Conservation (phyloP, 2,329 filamentous ascomycete genomes). For the Coniochaeta sp. region DNA sequence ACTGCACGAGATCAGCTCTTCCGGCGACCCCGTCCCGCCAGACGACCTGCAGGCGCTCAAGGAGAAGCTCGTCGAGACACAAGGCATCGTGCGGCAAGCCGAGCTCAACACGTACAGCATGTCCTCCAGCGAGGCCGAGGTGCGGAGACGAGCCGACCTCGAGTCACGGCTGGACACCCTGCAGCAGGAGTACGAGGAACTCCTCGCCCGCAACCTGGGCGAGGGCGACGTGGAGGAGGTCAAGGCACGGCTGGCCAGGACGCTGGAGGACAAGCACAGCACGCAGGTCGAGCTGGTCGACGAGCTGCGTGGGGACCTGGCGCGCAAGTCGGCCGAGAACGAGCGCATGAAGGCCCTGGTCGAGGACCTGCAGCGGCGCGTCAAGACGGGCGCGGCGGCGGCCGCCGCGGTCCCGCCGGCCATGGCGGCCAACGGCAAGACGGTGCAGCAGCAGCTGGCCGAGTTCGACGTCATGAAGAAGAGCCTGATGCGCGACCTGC, state of each 20-base stretch:
- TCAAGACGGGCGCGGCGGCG: slow-evolving; percentile 51
- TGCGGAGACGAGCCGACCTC: slow-evolving; percentile 65
- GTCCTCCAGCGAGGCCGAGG: slow-evolving; percentile 54
- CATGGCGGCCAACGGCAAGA: slow-evolving; percentile 74
- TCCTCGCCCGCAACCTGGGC: slow-evolving; percentile 71
- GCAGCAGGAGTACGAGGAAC: slow-evolving; percentile 76
- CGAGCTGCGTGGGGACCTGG: slow-evolving; percentile 68
- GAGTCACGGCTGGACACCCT: slow-evolving; percentile 67
- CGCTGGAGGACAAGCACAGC: slow-evolving; percentile 68
- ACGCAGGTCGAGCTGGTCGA: slow-evolving; percentile 66
- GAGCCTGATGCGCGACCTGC: slow-evolving; percentile 94
- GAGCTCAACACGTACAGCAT: slow-evolving; percentile 75
- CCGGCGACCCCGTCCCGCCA: slow-evolving; percentile 71
- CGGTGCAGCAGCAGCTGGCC: slow-evolving; percentile 92
- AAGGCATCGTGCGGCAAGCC: slow-evolving; percentile 86
- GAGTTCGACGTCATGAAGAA: slow-evolving; percentile 99
- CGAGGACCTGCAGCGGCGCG: slow-evolving; percentile 67
- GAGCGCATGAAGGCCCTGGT: slow-evolving; percentile 72
- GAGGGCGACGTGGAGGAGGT: slow-evolving; percentile 78
- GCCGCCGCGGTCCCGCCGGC: slow-evolving; percentile 27
- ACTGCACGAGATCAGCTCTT: slow-evolving; percentile 66
- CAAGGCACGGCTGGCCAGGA: slow-evolving; percentile 69
- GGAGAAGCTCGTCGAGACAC: slow-evolving; percentile 75
- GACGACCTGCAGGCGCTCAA: slow-evolving; percentile 75
- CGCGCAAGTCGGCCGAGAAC: slow-evolving; percentile 74